These are phyloP conservation scores for Diaporthe australafricana DNA, from an alignment of 2,329 filamentous ascomycete genomes.

Conservation along the genomic window DNA sequence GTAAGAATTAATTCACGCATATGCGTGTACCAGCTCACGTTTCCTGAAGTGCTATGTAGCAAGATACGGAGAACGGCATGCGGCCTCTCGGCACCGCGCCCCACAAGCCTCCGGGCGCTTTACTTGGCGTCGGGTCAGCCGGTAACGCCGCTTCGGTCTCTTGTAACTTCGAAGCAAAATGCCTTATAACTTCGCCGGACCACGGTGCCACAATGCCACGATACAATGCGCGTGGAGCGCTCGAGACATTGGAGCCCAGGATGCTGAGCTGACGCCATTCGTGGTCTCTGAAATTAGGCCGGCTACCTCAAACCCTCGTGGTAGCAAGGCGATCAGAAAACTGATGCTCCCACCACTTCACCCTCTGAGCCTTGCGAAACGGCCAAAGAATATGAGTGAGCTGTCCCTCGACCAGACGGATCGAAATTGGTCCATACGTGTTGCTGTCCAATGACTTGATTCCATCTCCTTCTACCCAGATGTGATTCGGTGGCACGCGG, in stretches of 20 bases:
- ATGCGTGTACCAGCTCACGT: neutral
- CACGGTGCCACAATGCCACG: neutral
- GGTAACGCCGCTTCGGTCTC: neutral
- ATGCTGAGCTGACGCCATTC: neutral
- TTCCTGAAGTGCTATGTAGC: neutral
- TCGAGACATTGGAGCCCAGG: neutral
- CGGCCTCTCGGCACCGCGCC: neutral
- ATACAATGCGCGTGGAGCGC: neutral
- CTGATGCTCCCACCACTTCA: constrained; percentile 68
- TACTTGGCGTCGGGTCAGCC: neutral
- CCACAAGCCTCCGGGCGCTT: neutral
- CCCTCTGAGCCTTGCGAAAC: constrained; percentile 65
- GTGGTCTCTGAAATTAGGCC: neutral
- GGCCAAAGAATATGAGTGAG: constrained; percentile 81
- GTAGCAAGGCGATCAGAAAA: constrained; percentile 34
- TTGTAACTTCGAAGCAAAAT: neutral
- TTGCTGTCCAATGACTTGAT: constrained; percentile 85
- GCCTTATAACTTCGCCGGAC: neutral
- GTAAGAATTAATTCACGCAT: no score
- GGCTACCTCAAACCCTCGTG: constrained; percentile 13
- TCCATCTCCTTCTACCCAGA: constrained; percentile 95
- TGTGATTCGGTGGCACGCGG: constrained; percentile 82
- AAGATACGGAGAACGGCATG: neutral
- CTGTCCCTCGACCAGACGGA: constrained; percentile 78
- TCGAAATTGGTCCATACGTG: constrained; percentile 86